Base-by-base conservation (phyloP, 371 early-diverging fungal genomes). In the Mortierella sp. region DNA sequence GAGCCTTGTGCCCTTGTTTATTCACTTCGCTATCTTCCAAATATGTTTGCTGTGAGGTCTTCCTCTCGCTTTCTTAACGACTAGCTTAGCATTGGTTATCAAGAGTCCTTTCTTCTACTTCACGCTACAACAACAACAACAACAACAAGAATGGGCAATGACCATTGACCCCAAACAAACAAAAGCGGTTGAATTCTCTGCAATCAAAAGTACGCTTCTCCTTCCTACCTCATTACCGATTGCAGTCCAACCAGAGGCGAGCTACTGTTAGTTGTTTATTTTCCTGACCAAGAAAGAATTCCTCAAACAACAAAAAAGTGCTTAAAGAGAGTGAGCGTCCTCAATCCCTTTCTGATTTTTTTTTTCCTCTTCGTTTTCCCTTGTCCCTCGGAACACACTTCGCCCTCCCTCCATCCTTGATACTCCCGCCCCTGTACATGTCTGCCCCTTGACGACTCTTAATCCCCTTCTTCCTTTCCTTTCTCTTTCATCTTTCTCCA, bases 111-210 rank as follows among this genome's bases (percentile, higher is more conserved):
- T 35, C 35, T 35, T 38, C 18, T 24, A 4, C 12, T 68, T 41
- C 41, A 38, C 38, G 38, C 68, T 2, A 24, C 56, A 10, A 60
- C 38, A 65, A 14, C 24, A 65, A 18, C 21, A 65, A 65, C 32
- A 16, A 8, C 27, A 24, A 56, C 11, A 32, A 29, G 4, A 35
- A 29, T 5, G 7, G 18, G 0, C 18, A 63, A 21, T 18, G 1
- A 0, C 35, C 65, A 63, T 6, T 72, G 27, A n/a, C 3, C n/a
- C n/a, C 6, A 27, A 56, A 29, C 38, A 32, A 72, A 46, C 51
- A 49, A 49, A 35, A 21, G 24, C 76, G 76, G 76, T 49, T 70
- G 51, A 77, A 77, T 77, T 77, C 71, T 77, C 71, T 77, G 77
- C 77, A 77, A 77, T 77, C 71, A 54, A 41, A 41, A 29, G 41